phyloP scores from a whole-genome alignment of 2,329 filamentous ascomycete species.

The Colletotrichum ledebouriae region DNA sequence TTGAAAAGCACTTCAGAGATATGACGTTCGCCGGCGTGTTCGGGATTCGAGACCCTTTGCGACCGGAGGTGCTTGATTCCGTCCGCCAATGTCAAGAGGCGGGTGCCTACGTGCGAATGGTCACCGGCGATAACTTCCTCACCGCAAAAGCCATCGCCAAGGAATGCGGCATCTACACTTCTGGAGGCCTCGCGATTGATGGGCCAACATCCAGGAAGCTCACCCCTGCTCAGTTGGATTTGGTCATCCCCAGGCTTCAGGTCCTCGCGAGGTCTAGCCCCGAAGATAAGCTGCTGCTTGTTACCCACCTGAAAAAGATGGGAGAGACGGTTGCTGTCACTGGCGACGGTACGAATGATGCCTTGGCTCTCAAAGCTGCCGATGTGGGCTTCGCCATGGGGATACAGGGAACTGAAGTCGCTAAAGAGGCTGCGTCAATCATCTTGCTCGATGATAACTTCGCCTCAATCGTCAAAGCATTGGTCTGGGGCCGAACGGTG shows the following conservation, averaged over 20 bases:
- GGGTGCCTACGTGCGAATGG: constrained; percentile 62
- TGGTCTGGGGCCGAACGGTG: constrained; percentile 73
- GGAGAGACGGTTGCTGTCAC: constrained; percentile 72
- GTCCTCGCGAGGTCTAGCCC: constrained; percentile 76
- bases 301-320: constrained; percentile 71
- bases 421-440: constrained; percentile 73
- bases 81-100: constrained; percentile 59
- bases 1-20: constrained; percentile 49
- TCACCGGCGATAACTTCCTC: constrained; percentile 66
- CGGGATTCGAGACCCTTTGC: constrained; percentile 63
- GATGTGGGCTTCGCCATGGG: constrained; percentile 76
- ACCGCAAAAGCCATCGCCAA: constrained; percentile 81
- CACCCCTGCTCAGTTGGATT: constrained; percentile 69
- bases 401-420: constrained; percentile 71
- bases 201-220: constrained; percentile 76
- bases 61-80: constrained; percentile 57
- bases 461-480: constrained; percentile 69
- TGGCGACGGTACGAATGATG: constrained; percentile 74
- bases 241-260: constrained; percentile 70
- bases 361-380: constrained; percentile 70
- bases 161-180: constrained; percentile 77
- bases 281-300: constrained; percentile 75
- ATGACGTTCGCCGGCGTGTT: constrained; percentile 66
- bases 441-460: constrained; percentile 75
- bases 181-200: constrained; percentile 75